A percentile compares a stretch with the other conserved stretches of the same genome.
phyloP scores from a whole-genome alignment of 108 stramenopile species.

The Conticribra guillardii region DNA sequence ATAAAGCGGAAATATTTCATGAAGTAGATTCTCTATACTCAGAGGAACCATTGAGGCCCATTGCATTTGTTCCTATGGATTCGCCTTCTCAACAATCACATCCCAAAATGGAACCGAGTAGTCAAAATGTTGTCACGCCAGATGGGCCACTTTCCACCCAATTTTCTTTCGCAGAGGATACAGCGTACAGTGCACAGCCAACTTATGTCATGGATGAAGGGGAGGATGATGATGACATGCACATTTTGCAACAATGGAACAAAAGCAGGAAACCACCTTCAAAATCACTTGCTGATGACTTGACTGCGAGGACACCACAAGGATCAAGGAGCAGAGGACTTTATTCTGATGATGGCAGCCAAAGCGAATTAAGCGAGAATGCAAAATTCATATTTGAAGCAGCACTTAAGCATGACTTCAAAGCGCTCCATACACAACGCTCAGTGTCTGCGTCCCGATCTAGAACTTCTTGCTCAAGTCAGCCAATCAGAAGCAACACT shows the following conservation, averaged over 20 bases:
- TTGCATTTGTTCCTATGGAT: background rate
- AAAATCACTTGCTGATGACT: constrained; percentile 48
- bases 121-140: background rate
- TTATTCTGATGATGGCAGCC: constrained; percentile 13
- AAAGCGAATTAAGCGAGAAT: constrained; percentile 33
- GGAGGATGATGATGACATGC: background rate
- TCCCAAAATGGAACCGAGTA: background rate
- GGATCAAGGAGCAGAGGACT: constrained; percentile 10
- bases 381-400: constrained; percentile 35
- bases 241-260: constrained; percentile 23
- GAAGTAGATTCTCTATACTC: background rate
- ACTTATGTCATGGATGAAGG: constrained; percentile 16
- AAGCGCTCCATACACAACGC: constrained; percentile 4
- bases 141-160: background rate
- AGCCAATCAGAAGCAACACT: no score
- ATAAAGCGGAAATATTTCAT: background rate
- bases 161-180: constrained; percentile 2
- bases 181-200: background rate
- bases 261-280: constrained; percentile 14
- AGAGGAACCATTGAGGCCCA: background rate
- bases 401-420: constrained; percentile 25
- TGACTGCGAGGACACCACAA: constrained; percentile 29
- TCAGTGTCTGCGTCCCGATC: background rate
- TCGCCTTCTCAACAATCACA: background rate
- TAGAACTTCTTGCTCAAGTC: background rate